Percentiles rank a stretch among this genome's conserved stretches.
These are phyloP conservation scores for Trifolium fragiferum DNA, from an alignment of 306 rosid genomes.

Conservation along the genomic window DNA sequence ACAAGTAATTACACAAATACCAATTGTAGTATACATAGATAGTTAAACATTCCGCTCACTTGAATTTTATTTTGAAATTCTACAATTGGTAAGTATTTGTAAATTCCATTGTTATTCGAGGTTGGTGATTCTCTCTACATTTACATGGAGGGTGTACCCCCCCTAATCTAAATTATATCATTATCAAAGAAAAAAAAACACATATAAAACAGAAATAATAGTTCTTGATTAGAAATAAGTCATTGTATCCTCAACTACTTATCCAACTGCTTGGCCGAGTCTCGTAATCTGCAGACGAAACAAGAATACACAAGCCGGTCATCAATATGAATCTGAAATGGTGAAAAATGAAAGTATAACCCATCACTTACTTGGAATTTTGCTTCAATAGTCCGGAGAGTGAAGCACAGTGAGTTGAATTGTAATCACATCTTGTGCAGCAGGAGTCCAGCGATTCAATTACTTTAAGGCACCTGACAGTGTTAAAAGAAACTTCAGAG, in stretches of 20 bases:
- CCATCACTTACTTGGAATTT: conserved; percentile 52
- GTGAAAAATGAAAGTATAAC: conserved; percentile 2
- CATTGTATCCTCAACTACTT: not conserved
- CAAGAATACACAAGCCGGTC: not conserved
- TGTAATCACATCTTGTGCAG: conserved; percentile 73
- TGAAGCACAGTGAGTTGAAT: conserved; percentile 91
- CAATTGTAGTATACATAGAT: not conserved
- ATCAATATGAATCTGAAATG: not conserved
- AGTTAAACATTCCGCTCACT: not conserved
- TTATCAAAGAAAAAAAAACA: not conserved
- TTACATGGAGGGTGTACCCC: not conserved
- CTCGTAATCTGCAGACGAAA: conserved; percentile 4
- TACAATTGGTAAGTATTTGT: not conserved
- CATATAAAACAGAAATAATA: not conserved
- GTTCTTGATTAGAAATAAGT: not conserved
- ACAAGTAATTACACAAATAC: not conserved
- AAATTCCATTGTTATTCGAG: not conserved
- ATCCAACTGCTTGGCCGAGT: not conserved
- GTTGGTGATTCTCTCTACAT: not conserved
- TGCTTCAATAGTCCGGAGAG: conserved; percentile 83
- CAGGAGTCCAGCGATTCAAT: conserved; percentile 75
- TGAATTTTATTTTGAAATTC: not conserved
- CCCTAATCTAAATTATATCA: not conserved
- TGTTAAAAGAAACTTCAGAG: conserved; percentile 20
- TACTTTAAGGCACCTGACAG: conserved; percentile 66